Percentiles rank a stretch among this genome's conserved stretches.
Conservation (phyloP, 2,329 filamentous ascomycete genomes). For the Penicillium sp. region DNA sequence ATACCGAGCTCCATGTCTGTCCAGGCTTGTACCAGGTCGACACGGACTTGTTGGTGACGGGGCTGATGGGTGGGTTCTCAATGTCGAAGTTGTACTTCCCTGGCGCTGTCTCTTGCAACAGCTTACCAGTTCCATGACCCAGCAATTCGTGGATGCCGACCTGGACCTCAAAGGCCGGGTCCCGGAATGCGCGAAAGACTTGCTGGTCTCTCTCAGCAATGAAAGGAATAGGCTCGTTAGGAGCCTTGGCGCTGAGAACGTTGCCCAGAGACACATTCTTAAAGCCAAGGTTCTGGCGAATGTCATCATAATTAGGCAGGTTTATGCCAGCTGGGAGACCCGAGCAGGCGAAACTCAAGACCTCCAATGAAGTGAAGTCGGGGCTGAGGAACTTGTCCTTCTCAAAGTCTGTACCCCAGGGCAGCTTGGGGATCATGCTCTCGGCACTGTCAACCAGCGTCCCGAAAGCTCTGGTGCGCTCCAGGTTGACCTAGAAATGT, state of each 20-base stretch:
- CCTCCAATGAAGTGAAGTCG: conserved; percentile 93
- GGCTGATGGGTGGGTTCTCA: conserved; percentile 75
- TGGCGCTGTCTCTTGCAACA: conserved; percentile 81
- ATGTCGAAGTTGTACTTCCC: conserved; percentile 87
- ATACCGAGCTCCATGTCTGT: conserved; percentile 91
- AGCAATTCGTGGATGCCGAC: conserved; percentile 89
- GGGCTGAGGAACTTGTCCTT: conserved; percentile 95
- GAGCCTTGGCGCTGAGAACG: conserved; percentile 83
- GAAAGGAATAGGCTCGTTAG: conserved; percentile 89
- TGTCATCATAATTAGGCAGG: conserved; percentile 57
- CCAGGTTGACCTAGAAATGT: conserved; percentile 65
- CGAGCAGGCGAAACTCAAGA: conserved; percentile 71
- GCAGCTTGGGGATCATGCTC: conserved; percentile 79
- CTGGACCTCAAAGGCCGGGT: conserved; percentile 89
- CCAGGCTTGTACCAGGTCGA: conserved; percentile 90
- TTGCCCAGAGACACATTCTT: conserved; percentile 84
- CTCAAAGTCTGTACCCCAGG: conserved; percentile 85
- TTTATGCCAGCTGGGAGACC: conserved; percentile 62
- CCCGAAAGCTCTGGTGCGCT: conserved; percentile 83
- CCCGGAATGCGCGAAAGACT: conserved; percentile 77
- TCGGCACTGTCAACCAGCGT: conserved; percentile 79
- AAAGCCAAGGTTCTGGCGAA: conserved; percentile 62
- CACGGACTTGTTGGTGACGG: conserved; percentile 72
- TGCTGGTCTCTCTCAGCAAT: conserved; percentile 74
- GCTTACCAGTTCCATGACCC: conserved; percentile 88